Base-by-base conservation (phyloP, 2,329 filamentous ascomycete genomes). In the Gnomoniopsis smithogilvyi region DNA sequence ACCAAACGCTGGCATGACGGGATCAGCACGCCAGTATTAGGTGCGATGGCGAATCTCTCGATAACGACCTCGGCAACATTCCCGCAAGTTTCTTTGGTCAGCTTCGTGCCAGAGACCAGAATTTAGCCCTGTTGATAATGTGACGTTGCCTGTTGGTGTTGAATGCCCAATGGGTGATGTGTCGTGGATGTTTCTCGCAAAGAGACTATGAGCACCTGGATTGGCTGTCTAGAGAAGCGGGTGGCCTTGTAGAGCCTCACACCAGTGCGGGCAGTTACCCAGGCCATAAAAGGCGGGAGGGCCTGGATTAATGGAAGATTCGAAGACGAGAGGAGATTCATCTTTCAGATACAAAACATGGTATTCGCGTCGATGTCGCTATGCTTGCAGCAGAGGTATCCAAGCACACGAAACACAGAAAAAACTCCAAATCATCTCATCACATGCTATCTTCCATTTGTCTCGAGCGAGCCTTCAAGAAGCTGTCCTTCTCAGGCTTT, bases 371-470 rank as follows among this genome's bases (percentile, higher is more conserved):
- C 33, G 41, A 59, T 47, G 46, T 59, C 52, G 57, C 57, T 56
- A 56, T 59, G 57, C 57, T 47, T 47, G 51, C 52, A 36, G 36
- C 46, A 47, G n/a, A 48, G 12, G 36, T 21, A 36, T n/a, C 38
- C 22, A 46, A 2, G 46, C n/a, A 48, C 26, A 11, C 19, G 10
- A 7, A 47, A 19, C 22, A n/a, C n/a, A n/a, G n/a, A 26, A 3
- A 10, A 15, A 41, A 19, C 1, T 11, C 10, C 38, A 6, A 24
- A 12, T 12, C 7, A 47, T 19, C 3, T 19, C 11, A 24, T 75
- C 68, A 87, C 83, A 86, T 86, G 63, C 80, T 86, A 66, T 88
- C 86, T 68, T 88, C 87, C 76, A 87, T 82, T 79, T 88, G 88
- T 64, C 81, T 76, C 68, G 85, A 88, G 67, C 87, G 80, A 30